A percentile compares a stretch with the other conserved stretches of the same genome.
phyloP scores from a whole-genome alignment of 345 rosid species.

The Tarenaya hassleriana region DNA sequence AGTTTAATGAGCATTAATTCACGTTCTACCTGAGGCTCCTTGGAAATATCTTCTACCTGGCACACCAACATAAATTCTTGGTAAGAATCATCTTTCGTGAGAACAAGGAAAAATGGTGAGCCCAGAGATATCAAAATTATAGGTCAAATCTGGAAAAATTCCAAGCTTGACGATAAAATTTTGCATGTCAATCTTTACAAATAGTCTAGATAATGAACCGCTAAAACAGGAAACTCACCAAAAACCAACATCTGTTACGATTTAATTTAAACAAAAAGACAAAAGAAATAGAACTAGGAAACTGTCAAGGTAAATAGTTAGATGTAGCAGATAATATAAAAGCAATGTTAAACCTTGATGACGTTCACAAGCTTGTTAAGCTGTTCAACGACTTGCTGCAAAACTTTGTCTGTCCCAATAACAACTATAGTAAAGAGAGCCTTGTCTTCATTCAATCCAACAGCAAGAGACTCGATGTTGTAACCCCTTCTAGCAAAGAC shows the following conservation, averaged over 20 bases:
- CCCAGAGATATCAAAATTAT: neutral
- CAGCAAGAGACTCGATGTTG: constrained; percentile 95
- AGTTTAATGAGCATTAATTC: constrained; percentile 85
- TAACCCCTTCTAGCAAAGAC: constrained; percentile 94
- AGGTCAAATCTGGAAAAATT: too few relatives aligned
- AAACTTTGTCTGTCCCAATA: constrained; percentile 68
- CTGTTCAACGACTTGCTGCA: constrained; percentile 90
- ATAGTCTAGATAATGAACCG: too few relatives aligned
- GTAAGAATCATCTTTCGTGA: constrained; percentile 7
- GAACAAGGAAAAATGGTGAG: neutral
- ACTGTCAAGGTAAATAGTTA: neutral
- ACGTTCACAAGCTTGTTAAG: constrained; percentile 95
- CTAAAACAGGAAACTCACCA: too few relatives aligned
- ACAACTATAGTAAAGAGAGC: constrained; percentile 92
- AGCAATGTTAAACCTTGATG: constrained; percentile 47
- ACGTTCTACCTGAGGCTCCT: constrained; percentile 88
- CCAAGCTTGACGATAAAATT: too few relatives aligned
- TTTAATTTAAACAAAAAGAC: too few relatives aligned
- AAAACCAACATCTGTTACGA: too few relatives aligned
- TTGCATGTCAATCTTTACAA: too few relatives aligned
- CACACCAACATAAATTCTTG: constrained; percentile 10
- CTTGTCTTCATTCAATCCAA: constrained; percentile 82
- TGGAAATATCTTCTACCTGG: constrained; percentile 88
- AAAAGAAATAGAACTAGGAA: neutral
- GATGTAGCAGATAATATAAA: neutral